Percentiles rank a stretch among this genome's conserved stretches.
Conservation (phyloP, 768 basidiomycete genomes). For the Termitomyces sp. region DNA sequence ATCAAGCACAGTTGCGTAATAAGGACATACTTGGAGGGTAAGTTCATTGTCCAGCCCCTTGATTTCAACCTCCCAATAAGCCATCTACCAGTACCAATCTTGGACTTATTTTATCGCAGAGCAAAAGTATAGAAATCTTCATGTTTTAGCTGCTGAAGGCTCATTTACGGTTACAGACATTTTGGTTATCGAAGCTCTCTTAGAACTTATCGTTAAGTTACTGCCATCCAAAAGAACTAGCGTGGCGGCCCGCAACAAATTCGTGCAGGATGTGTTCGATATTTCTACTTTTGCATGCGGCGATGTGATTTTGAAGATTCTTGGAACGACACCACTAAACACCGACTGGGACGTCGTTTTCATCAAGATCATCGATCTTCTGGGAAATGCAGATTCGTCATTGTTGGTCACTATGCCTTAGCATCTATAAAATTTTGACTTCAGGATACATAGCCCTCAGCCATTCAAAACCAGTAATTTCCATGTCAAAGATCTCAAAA, state of each 20-base stretch:
- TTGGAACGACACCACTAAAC: constrained; percentile 34
- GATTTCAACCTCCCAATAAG: background rate
- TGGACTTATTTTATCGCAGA: constrained; percentile 41
- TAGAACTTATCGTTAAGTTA: constrained; percentile 51
- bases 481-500: constrained; percentile 22
- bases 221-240: constrained; percentile 35
- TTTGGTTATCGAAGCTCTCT: constrained; percentile 48
- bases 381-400: constrained; percentile 38
- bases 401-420: constrained; percentile 34
- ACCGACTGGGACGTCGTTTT: constrained; percentile 51
- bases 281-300: constrained; percentile 29
- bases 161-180: constrained; percentile 29
- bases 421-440: background rate
- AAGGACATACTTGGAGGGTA: constrained; percentile 44
- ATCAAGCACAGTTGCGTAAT: constrained; percentile 41
- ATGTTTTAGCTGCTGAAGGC: background rate
- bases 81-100: constrained; percentile 20
- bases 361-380: constrained; percentile 36
- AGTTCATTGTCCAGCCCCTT: constrained; percentile 1
- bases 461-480: constrained; percentile 44
- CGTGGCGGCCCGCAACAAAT: constrained; percentile 34
- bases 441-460: constrained; percentile 43
- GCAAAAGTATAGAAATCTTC: constrained; percentile 31
- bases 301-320: constrained; percentile 28
- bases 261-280: constrained; percentile 48